Conservation (phyloP, 345 rosid genomes). For the Linum trigynum region DNA sequence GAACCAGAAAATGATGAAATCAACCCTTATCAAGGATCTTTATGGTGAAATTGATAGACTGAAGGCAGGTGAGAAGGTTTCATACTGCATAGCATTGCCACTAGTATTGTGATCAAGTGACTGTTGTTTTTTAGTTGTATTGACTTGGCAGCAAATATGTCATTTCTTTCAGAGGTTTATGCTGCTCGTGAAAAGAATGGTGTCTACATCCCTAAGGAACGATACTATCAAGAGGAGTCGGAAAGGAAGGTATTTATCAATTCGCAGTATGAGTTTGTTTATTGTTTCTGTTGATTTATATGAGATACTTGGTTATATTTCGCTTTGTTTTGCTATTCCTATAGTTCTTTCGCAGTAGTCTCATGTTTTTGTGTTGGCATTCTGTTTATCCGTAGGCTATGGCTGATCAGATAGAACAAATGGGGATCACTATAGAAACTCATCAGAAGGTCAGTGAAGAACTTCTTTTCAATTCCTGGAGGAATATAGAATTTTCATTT, state of each 20-base stretch:
- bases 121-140: neutral
- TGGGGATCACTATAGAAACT: slow-evolving; percentile 55
- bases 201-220: slow-evolving; percentile 88
- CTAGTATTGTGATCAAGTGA: neutral
- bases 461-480: neutral
- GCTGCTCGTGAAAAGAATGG: slow-evolving; percentile 98
- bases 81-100: slow-evolving; percentile 3
- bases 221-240: slow-evolving; percentile 91
- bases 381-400: slow-evolving; percentile 45
- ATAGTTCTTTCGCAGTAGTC: neutral
- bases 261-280: neutral
- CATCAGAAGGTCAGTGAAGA: slow-evolving; percentile 63
- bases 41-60: slow-evolving; percentile 98
- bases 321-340: neutral
- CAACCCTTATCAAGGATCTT: slow-evolving; percentile 95
- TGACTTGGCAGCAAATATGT: neutral
- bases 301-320: neutral
- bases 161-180: slow-evolving; percentile 63
- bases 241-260: slow-evolving; percentile 64
- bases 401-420: slow-evolving; percentile 89
- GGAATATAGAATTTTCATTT: neutral
- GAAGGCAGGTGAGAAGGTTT: slow-evolving; percentile 61
- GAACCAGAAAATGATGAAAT: slow-evolving; percentile 98
- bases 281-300: neutral
- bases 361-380: slow-evolving; percentile 7